Conservation (phyloP, 2,329 filamentous ascomycete species). For the Orbilia ellipsospora region DNA sequence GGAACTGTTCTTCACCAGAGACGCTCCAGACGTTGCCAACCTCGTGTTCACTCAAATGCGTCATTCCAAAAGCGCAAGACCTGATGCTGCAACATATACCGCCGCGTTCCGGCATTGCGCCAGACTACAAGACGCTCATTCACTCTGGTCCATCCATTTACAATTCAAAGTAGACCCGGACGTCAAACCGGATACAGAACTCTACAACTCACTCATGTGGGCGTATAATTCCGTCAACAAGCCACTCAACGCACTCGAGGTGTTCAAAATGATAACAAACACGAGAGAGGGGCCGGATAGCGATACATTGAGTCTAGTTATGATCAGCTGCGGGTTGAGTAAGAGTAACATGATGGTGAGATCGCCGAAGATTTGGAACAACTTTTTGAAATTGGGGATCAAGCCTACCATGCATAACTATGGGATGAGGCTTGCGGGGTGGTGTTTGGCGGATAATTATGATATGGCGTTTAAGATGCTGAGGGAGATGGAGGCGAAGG, state of each 20-base stretch:
- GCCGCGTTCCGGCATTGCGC: constrained; percentile 81
- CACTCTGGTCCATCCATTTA: constrained; percentile 82
- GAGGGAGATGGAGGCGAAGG: constrained; percentile 73
- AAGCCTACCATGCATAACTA: constrained; percentile 79
- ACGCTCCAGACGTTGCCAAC: constrained; percentile 83
- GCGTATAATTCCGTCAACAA: constrained; percentile 79
- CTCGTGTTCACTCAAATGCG: constrained; percentile 95
- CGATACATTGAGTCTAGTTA: constrained; percentile 80
- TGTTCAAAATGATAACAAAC: constrained; percentile 85
- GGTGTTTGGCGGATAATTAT: constrained; percentile 78
- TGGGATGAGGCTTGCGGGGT: constrained; percentile 78
- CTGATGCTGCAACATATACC: constrained; percentile 79
- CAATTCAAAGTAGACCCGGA: constrained; percentile 93
- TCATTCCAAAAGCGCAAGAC: constrained; percentile 73
- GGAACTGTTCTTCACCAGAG: constrained; percentile 80
- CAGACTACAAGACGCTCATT: constrained; percentile 70
- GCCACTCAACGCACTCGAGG: constrained; percentile 75
- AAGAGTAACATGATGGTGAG: constrained; percentile 69
- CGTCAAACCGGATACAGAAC: constrained; percentile 77
- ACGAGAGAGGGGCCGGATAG: constrained; percentile 88
- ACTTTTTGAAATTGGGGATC: constrained; percentile 78
- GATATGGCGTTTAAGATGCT: constrained; percentile 76
- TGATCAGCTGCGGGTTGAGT: constrained; percentile 78
- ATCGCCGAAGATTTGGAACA: constrained; percentile 76
- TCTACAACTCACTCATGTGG: constrained; percentile 88